Evolutionary conservation across 768 basidiomycete genomes (phyloP), one percentile per base, ranked within the genome.

Genomic region (Dentipellis fragilis): DNA sequence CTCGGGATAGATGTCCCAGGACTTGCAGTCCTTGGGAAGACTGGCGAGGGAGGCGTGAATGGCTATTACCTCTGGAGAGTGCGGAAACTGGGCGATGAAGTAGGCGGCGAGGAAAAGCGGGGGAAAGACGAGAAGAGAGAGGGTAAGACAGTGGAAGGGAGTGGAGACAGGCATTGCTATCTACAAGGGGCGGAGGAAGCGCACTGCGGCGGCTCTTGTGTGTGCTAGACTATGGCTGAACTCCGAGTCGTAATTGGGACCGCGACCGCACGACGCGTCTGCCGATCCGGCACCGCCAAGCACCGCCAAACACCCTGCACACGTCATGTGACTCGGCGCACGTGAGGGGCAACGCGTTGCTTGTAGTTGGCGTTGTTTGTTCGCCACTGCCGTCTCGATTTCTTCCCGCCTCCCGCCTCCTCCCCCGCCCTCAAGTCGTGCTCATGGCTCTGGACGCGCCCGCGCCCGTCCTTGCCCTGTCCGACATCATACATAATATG

Each of bases 1-100:
- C 55, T 86, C 84, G 0, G 85, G 82, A 64, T 91, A 91, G 52
- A 91, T 78, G 9, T 75, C 67, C 79, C 86, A 83, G n/a, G 80
- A 80, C 19, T 76, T 75, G 34, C 73, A 74, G 29, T 77, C 71
- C 36, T 65, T 64, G 14, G 84, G 81, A 10, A 88, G 73, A 34
- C 77, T 78, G 2, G 83, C 77, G 7, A 89, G 73, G 5, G 84
- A 86, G 2, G 79, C 69, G 55, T 85, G 73, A 3, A 85, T 67
- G 42, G 67, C 61, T 3, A 80, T 68, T 0, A 77, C 70, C 23
- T 70, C 69, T 0, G 83, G 84, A 0, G 83, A 78, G 54, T 73
- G 71, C 1, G 87, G 87, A 63, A 89, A 89, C 0, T 78, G 75
- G 8, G 83, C 76, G 59, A 87, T 69, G 62, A 88, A 70, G 65